phyloP scores from a whole-genome alignment of 345 rosid genomes.

The Pistacia atlantica region DNA sequence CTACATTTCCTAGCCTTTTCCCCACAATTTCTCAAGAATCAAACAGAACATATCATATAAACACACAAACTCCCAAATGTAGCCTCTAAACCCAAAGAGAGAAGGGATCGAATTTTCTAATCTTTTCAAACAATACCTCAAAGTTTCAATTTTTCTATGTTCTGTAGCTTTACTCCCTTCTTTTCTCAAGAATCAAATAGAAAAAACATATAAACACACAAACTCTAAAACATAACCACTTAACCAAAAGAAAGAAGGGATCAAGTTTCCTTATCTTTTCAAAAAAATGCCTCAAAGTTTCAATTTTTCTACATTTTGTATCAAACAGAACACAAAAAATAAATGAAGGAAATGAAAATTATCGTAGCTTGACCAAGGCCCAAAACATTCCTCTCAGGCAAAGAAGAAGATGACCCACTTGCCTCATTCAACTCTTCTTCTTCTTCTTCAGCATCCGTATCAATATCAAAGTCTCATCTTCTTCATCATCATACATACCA shows the following conservation, averaged over 20 bases:
- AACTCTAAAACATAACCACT: neutral
- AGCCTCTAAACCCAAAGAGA: neutral
- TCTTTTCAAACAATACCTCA: neutral
- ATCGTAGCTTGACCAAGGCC: constrained; percentile 99
- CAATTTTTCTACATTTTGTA: neutral
- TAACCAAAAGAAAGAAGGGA: neutral
- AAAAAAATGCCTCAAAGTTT: neutral
- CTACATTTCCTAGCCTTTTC: neutral
- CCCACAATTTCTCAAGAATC: neutral
- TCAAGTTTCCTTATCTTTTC: neutral
- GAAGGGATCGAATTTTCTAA: neutral
- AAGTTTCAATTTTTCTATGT: neutral
- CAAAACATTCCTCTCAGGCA: constrained; percentile 86
- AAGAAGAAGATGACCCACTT: constrained; percentile 30
- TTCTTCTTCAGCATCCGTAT: constrained; percentile 34
- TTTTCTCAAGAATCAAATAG: neutral
- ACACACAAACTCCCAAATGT: neutral
- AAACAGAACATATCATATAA: neutral
- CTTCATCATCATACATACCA: constrained; percentile 41
- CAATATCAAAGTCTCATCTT: constrained; percentile 22
- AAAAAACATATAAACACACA: neutral
- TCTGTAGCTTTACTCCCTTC: neutral
- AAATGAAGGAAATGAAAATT: neutral
- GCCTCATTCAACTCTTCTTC: constrained; percentile 28
- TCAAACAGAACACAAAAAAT: neutral